Conservation (phyloP, 495 filamentous ascomycete species). For the Penicillium dipodomyicola region DNA sequence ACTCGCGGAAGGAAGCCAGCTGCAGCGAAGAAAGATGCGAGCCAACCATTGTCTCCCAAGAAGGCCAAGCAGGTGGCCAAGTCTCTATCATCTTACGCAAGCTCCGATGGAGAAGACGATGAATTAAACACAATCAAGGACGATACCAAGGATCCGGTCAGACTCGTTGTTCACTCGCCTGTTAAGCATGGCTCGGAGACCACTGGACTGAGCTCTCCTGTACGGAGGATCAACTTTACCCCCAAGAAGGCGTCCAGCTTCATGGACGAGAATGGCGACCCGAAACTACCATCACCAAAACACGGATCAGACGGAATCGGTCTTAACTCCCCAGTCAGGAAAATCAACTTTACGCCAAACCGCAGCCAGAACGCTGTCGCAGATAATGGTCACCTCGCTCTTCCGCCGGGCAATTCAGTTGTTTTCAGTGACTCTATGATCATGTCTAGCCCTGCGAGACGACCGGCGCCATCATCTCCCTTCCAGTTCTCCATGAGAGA, state of each 20-base stretch:
- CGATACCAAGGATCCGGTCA: conserved; percentile 29
- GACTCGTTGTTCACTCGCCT: conserved; percentile 41
- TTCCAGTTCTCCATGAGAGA: conserved; percentile 47
- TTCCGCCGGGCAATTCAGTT: conserved; percentile 31
- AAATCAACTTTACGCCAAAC: conserved; percentile 36
- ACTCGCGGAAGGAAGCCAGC: conserved; percentile 41
- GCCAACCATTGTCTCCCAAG: conserved; percentile 55
- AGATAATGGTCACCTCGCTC: conserved; percentile 25
- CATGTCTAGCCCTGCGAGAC: conserved; percentile 50
- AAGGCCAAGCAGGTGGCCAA: conserved; percentile 54
- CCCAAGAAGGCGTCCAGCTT: conserved; percentile 28
- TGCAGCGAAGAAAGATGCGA: conserved; percentile 29
- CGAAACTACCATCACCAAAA: conserved; percentile 25
- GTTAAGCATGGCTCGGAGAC: conserved; percentile 30
- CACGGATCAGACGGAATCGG: conserved; percentile 26
- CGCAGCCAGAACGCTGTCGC: conserved; percentile 20
- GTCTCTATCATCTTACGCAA: conserved; percentile 39
- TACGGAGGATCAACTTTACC: conserved; percentile 43
- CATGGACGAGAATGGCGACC: conserved; percentile 42
- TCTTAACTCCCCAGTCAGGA: conserved; percentile 31
- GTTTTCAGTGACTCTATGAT: conserved; percentile 40
- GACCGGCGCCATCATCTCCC: conserved; percentile 47
- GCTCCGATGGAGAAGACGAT: conserved; percentile 51
- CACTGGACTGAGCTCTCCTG: conserved; percentile 38
- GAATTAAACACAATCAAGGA: conserved; percentile 47